phyloP scores from a whole-genome alignment of 306 rosid species.

The Acacia melanoxylon region DNA sequence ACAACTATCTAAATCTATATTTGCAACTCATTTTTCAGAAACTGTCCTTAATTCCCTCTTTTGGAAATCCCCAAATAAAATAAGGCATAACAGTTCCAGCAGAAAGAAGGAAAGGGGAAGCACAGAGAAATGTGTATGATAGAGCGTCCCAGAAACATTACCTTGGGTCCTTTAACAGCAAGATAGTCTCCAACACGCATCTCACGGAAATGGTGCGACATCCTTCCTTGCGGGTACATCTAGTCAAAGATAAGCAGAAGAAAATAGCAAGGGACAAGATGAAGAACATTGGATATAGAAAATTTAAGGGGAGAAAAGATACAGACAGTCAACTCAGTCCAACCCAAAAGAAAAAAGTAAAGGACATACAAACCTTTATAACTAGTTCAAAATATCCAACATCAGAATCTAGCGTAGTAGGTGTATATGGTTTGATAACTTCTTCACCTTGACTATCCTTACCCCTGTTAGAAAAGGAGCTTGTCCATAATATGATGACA shows the following conservation, averaged over 20 bases:
- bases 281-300: conserved; percentile 3
- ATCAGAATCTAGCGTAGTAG: conserved; percentile 95
- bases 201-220: conserved; percentile 98
- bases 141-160: conserved; percentile 26
- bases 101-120: conserved; percentile 5
- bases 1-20: too few species aligned
- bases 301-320: neutral
- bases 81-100: neutral
- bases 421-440: conserved; percentile 91
- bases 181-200: conserved; percentile 84
- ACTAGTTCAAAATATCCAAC: conserved; percentile 92
- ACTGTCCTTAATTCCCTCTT: neutral
- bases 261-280: neutral
- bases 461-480: conserved; percentile 65
- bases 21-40: neutral
- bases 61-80: neutral
- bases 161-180: conserved; percentile 98
- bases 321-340: neutral
- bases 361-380: conserved; percentile 61
- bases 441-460: conserved; percentile 94
- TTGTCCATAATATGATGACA: conserved; percentile 5
- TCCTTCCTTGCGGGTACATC: conserved; percentile 99
- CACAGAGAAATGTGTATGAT: neutral
- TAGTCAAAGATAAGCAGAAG: conserved; percentile 31
- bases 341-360: neutral